Evolutionary conservation across 1,284 basidiomycete genomes (phyloP), one percentile per base, ranked within the genome.

Genomic region (Tremellales sp.): DNA sequence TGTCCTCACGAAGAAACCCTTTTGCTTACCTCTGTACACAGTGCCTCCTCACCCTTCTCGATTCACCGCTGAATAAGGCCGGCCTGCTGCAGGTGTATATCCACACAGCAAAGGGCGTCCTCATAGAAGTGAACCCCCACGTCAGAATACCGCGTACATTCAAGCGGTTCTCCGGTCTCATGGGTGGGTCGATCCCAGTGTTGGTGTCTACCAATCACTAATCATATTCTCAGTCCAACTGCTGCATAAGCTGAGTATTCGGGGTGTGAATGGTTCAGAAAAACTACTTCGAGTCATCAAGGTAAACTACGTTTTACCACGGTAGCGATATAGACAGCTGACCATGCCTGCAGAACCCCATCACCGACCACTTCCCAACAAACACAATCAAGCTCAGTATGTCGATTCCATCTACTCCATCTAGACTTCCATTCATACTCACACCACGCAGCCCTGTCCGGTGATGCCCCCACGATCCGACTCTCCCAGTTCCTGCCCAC

Each of bases 111-210:
- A 89, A 87, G 65, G 93, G 93, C 39, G 90, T 95, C 16, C 81
- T 99, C 40, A 98, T 99, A 71, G 95, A 99, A 74, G 91, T 99
- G 58, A 97, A 99, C 72, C 94, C 94, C 5, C 87, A 89, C 72
- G 92, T 99, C 24, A 82, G 94, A 53, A 99, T 99, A 64, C 94
- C 94, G 9, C 79, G 94, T 54, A 99, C 94, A 6, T 98, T 99
- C 75, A 99, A 99, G 76, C 84, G 94, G 6, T 99, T 99, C 75
- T 91, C 88, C 50, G 94, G 94, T 31, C 76, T 99, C 51, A 99
- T 99, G 95, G 90, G 91, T 92, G 65, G 60, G 87, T 71, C 43
- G 9, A 8, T 22, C 24, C 26, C 37, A n/a, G 42, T 8, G 27
- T 14, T 27, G 10, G 27, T 38, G 6, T 37, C 33, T 16, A 24